Evolutionary conservation across 83 land plant species (phyloP).

Genomic region (Diphasiastrum complanatum): DNA sequence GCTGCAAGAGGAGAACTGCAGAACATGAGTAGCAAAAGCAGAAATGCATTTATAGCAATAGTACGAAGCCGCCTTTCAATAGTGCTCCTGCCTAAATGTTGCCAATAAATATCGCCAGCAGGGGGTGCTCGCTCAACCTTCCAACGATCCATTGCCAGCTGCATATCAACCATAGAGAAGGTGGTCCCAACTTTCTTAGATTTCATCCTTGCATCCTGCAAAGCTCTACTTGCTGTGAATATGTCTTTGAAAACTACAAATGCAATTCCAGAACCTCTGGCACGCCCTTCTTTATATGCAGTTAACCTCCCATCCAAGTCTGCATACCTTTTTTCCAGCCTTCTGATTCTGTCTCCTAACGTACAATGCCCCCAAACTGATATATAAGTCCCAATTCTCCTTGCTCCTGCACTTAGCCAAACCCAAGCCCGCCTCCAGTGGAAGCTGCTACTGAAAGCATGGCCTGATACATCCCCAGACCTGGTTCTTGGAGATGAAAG

Average conservation of each 20-base stretch:
- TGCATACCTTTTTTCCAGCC: conserved; percentile 41
- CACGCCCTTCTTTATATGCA: conserved; percentile 59
- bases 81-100: conserved; percentile 70
- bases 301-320: conserved; percentile 43
- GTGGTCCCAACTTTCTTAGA: conserved; percentile 43
- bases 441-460: neutral
- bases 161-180: conserved; percentile 58
- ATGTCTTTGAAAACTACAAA: conserved; percentile 84
- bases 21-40: conserved; percentile 66
- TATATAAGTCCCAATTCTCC: neutral
- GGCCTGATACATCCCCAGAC: neutral
- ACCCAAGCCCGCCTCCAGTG: too few relatives aligned
- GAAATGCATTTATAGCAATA: conserved; percentile 51
- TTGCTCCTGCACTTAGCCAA: neutral
- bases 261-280: conserved; percentile 76
- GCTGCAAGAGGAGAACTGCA: conserved; percentile 79
- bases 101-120: conserved; percentile 85
- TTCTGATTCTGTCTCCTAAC: conserved; percentile 49
- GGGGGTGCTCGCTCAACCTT: conserved; percentile 80
- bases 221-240: conserved; percentile 62
- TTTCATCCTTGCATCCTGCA: conserved; percentile 62
- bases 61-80: conserved; percentile 46
- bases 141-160: conserved; percentile 61
- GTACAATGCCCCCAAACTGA: conserved; percentile 36
- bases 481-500: neutral